phyloP scores from a whole-genome alignment of 164 flowering plant genomes.

The Houttuynia cordata region DNA sequence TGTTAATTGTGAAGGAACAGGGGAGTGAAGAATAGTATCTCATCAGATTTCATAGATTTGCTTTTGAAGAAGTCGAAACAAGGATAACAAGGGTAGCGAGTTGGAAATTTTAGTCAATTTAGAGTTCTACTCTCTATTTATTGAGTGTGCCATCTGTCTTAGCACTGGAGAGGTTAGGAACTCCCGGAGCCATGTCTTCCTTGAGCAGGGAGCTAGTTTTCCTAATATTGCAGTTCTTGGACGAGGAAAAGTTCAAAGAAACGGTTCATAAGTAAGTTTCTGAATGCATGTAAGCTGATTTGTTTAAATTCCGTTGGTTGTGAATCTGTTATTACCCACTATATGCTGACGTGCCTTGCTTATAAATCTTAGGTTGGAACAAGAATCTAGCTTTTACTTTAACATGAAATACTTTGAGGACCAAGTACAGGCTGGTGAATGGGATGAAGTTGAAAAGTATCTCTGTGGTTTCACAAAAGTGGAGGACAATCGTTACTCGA shows the following conservation, averaged over 20 bases:
- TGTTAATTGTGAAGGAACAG: too few relatives aligned
- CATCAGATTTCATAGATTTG: too few relatives aligned
- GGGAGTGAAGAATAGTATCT: too few relatives aligned
- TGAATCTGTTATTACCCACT: too few relatives aligned
- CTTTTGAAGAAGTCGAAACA: too few relatives aligned
- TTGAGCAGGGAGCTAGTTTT: slow-evolving; percentile 79
- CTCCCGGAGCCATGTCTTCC: slow-evolving; percentile 59
- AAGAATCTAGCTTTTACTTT: slow-evolving; percentile 26
- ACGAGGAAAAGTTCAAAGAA: slow-evolving; percentile 78
- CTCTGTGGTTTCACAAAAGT: slow-evolving; percentile 37
- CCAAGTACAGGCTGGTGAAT: slow-evolving; percentile 56
- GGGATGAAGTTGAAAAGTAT: slow-evolving; percentile 50
- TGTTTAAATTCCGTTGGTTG: too few relatives aligned
- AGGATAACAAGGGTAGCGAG: too few relatives aligned
- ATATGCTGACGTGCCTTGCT: too few relatives aligned
- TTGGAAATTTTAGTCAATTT: too few relatives aligned
- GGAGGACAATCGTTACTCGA: slow-evolving; percentile 17
- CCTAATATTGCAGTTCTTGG: slow-evolving; percentile 71
- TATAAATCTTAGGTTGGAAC: slow-evolving; percentile 19
- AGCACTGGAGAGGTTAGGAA: slow-evolving; percentile 63
- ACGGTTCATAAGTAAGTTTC: slow-evolving; percentile 59
- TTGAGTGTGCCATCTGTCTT: slow-evolving; percentile 11
- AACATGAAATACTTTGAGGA: slow-evolving; percentile 65
- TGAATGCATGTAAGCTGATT: too few relatives aligned
- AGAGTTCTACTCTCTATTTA: neutral